Evolutionary conservation across 306 rosid genomes (phyloP).

Genomic region (Cucurbita ficifolia): DNA sequence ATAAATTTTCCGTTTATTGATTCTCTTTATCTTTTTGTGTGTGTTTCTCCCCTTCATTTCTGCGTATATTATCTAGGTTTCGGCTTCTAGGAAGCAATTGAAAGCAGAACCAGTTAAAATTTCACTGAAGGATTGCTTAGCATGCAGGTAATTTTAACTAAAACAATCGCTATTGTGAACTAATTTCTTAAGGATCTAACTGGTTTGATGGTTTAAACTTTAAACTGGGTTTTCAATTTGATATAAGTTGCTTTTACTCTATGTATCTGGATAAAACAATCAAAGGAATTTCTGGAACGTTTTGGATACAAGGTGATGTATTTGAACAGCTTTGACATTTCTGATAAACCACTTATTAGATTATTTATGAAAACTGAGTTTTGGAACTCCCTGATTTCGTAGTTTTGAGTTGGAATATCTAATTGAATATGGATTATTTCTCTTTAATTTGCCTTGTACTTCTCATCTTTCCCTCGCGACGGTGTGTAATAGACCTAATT

Average conservation of each 20-base stretch:
- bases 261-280: background rate
- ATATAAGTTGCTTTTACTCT: background rate
- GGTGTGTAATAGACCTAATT: background rate
- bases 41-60: background rate
- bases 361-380: background rate
- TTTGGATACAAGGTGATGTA: background rate
- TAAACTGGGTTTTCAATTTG: background rate
- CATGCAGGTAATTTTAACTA: slow-evolving; percentile 56
- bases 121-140: slow-evolving; percentile 93
- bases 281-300: background rate
- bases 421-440: background rate
- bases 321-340: background rate
- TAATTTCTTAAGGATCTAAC: background rate
- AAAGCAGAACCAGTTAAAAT: slow-evolving; percentile 75
- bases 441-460: background rate
- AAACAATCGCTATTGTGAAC: background rate
- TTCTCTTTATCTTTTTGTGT: background rate
- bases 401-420: background rate
- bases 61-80: slow-evolving; percentile 34
- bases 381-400: background rate
- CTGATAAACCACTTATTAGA: background rate
- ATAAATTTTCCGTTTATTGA: background rate
- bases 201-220: background rate
- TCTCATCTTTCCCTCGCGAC: background rate
- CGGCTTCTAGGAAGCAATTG: slow-evolving; percentile 32